phyloP scores from a whole-genome alignment of 2,329 filamentous ascomycete genomes.

The Cladobotryum protrusum region DNA sequence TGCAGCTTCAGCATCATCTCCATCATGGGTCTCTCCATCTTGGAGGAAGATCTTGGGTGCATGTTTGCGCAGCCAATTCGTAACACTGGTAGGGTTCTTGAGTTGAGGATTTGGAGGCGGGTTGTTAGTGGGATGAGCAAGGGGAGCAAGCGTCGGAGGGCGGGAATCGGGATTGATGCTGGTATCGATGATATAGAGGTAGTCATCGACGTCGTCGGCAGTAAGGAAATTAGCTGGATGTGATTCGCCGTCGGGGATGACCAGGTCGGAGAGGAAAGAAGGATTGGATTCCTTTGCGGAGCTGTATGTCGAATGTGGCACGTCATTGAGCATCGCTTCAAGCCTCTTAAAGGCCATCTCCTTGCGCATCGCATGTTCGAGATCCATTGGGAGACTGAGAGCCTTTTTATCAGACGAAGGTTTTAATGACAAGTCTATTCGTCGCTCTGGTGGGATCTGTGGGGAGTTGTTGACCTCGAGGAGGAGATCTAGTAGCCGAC shows the following conservation, averaged over 20 bases:
- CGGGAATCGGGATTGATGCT: constrained; percentile 38
- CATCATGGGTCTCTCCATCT: constrained; percentile 46
- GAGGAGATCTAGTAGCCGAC: constrained; percentile 81
- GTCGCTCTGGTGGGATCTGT: constrained; percentile 68
- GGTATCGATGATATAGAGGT: constrained; percentile 59
- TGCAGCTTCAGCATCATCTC: constrained; percentile 31
- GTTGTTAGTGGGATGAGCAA: constrained; percentile 32
- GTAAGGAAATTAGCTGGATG: constrained; percentile 62
- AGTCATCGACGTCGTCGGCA: constrained; percentile 66
- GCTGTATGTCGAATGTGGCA: constrained; percentile 45
- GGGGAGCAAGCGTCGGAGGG: constrained; percentile 47
- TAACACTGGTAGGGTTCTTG: constrained; percentile 81
- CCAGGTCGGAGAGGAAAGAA: constrained; percentile 43
- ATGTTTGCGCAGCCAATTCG: constrained; percentile 88
- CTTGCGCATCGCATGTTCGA: constrained; percentile 33
- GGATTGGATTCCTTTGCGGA: constrained; percentile 60
- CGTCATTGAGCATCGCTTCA: constrained; percentile 43
- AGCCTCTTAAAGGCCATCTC: constrained; percentile 42
- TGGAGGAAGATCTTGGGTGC: constrained; percentile 80
- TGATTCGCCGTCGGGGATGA: constrained; percentile 43
- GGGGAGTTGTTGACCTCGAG: constrained; percentile 82
- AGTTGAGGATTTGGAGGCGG: constrained; percentile 35
- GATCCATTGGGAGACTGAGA: constrained; percentile 26
- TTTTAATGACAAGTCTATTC: constrained; percentile 61
- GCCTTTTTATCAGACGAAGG: constrained; percentile 36